A percentile compares a stretch with the other conserved stretches of the same genome.
These are phyloP conservation scores for Geopyxis carbonaria DNA, from an alignment of 495 filamentous ascomycete genomes.

Conservation along the genomic window DNA sequence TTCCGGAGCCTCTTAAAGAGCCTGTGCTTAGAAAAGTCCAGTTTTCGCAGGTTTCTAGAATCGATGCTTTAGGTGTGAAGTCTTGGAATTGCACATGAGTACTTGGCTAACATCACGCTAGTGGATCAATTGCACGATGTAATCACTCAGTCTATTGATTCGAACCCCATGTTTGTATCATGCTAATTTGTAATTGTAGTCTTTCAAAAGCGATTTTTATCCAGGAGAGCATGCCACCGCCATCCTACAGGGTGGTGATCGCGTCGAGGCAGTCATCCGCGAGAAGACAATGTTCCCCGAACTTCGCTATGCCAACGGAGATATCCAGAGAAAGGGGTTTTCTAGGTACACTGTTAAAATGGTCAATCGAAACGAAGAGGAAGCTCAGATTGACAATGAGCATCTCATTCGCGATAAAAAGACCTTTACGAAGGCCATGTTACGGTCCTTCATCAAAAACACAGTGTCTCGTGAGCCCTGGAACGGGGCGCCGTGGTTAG, in stretches of 20 bases:
- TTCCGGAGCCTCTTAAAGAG: constrained; percentile 80
- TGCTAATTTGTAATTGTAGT: constrained; percentile 33
- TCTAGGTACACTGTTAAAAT: constrained; percentile 68
- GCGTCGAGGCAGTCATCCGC: constrained; percentile 58
- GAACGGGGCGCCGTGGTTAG: constrained; percentile 88
- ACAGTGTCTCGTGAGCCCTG: constrained; percentile 80
- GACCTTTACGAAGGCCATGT: constrained; percentile 84
- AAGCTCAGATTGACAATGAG: constrained; percentile 61
- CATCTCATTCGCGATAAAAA: constrained; percentile 79
- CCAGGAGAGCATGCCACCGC: constrained; percentile 77
- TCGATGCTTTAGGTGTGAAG: constrained; percentile 69
- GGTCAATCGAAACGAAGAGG: constrained; percentile 48
- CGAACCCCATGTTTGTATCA: not conserved
- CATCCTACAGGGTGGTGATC: constrained; percentile 48
- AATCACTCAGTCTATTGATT: constrained; percentile 14
- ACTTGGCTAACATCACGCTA: constrained; percentile 21
- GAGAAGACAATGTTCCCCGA: constrained; percentile 71
- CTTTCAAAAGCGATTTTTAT: constrained; percentile 87
- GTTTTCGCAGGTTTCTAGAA: constrained; percentile 74
- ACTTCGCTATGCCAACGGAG: constrained; percentile 29
- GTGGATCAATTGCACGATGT: constrained; percentile 54
- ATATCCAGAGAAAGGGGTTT: constrained; percentile 34
- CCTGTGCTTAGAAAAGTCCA: constrained; percentile 81
- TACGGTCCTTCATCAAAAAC: constrained; percentile 88
- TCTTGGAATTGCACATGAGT: not conserved